Conservation (phyloP, 805 yeast species). For the Huiozyma naganishii region DNA sequence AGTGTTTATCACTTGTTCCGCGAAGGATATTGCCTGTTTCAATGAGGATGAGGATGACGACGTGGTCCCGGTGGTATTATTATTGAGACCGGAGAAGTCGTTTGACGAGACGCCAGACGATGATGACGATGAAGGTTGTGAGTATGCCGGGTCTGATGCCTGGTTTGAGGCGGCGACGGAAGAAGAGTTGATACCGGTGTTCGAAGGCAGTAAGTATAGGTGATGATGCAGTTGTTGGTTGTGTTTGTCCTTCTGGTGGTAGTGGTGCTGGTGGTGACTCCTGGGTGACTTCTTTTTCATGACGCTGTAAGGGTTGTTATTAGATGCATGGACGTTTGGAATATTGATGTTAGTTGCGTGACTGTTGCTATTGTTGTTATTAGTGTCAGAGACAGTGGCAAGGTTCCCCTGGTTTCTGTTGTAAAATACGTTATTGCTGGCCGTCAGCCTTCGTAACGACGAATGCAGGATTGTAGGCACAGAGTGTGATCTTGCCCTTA, state of each 20-base stretch:
- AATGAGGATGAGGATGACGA: slow-evolving; percentile 3
- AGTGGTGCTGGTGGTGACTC: not conserved
- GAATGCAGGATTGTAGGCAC: slow-evolving; percentile 28
- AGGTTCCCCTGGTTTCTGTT: not conserved
- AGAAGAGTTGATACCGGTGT: slow-evolving; percentile 2
- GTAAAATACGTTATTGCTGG: slow-evolving; percentile 2
- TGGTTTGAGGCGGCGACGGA: not conserved
- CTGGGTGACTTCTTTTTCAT: slow-evolving; percentile 7
- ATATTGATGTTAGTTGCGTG: not conserved
- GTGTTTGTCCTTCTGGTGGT: not conserved
- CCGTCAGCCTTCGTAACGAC: slow-evolving; percentile 18
- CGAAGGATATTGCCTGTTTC: slow-evolving; percentile 5
- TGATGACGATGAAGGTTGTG: not conserved
- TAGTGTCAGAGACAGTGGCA: slow-evolving; percentile 1
- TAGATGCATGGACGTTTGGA: slow-evolving; percentile 2
- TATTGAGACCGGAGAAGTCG: not conserved
- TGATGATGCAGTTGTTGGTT: not conserved
- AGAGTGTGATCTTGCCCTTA: slow-evolving; percentile 24
- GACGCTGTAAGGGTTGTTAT: slow-evolving; percentile 4
- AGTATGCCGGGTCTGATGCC: not conserved
- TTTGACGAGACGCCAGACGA: slow-evolving; percentile 1
- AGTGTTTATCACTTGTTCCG: not conserved
- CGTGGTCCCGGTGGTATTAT: not conserved
- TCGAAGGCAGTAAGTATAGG: slow-evolving; percentile 1
- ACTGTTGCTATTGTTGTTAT: slow-evolving; percentile 1